Evolutionary conservation across 2,329 filamentous ascomycete species (phyloP).

Genomic region (Cylindrodendrum hubeiense): DNA sequence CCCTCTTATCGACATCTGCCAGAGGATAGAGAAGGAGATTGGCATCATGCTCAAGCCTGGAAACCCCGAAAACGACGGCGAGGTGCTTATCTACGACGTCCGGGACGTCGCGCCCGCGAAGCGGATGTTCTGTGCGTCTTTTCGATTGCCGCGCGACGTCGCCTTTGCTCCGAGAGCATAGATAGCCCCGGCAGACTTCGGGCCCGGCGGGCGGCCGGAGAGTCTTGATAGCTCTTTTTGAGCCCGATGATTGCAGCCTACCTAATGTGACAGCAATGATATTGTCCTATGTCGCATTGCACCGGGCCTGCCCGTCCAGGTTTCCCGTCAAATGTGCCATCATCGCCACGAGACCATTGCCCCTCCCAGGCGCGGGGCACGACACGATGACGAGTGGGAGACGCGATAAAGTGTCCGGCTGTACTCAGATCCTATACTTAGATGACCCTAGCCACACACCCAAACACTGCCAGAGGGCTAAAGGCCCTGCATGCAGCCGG

Average conservation of each 20-base stretch:
- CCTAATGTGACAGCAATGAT: constrained; percentile 11
- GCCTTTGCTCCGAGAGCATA: constrained; percentile 72
- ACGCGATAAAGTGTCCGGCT: background rate
- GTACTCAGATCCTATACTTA: background rate
- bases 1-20: constrained; percentile 64
- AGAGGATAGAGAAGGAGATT: constrained; percentile 56
- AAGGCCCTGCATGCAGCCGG: constrained; percentile 40
- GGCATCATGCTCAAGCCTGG: constrained; percentile 56
- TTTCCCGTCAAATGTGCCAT: background rate
- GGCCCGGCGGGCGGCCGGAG: constrained; percentile 32
- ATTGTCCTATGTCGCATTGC: background rate
- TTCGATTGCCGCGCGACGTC: constrained; percentile 84
- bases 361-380: background rate
- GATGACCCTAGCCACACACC: background rate
- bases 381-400: background rate
- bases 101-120: constrained; percentile 93
- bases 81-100: constrained; percentile 75
- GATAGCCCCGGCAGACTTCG: constrained; percentile 32
- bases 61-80: constrained; percentile 59
- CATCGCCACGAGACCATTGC: background rate
- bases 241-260: constrained; percentile 16
- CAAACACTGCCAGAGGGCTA: background rate
- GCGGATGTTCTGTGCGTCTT: constrained; percentile 96
- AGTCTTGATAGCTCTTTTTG: constrained; percentile 10
- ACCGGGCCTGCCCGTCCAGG: constrained; percentile 5